Evolutionary conservation across 768 basidiomycete genomes (phyloP), one percentile per base, ranked within the genome.

Genomic region (Chalciporus sphaerocephalus): DNA sequence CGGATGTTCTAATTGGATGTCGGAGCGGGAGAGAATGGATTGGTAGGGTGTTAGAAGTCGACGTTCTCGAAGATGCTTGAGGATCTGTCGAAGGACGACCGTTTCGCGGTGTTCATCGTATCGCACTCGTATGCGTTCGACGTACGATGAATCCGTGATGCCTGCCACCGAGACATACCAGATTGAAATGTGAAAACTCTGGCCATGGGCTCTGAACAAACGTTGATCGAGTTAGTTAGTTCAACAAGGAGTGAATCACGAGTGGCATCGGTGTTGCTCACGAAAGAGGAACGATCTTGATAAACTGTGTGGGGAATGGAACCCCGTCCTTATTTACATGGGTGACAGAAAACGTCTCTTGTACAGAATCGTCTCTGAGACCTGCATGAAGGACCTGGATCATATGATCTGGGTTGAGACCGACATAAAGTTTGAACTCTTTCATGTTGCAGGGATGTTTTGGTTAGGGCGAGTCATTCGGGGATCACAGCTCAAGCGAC

Each of bases 381-480:
- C 71, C 68, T 0, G 78, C 62, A 40, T 80, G 79, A 9, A 90
- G 67, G 25, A 85, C 77, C 57, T 89, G 80, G 2, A 71, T 77
- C 78, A 91, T 76, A 55, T 78, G 75, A 53, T 87, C 81, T 48
- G 78, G 73, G 18, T 75, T 72, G 30, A 75, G 65, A 6, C 87
- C 89, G 16, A 82, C 76, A 47, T 77, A 81, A 10, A 90, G 58
- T 60, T 82, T 83, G 70, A 91, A 85, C 45, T 89, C 85, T 58
- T 87, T 87, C 81, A 87, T 82, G 56, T 89, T 89, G 58, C 89
- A 91, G 24, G 87, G 86, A 64, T 90, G 87, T 16, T 76, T 87
- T 90, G 48, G n/a, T n/a, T n/a, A 4, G 13, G 7, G 18, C 15
- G 16, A n/a, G 54, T 56, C 39, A 47, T 13, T 48, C 35, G 32